phyloP scores from a whole-genome alignment of 192 early-diverging fungal genomes.

The Geosiphon pyriformis region DNA sequence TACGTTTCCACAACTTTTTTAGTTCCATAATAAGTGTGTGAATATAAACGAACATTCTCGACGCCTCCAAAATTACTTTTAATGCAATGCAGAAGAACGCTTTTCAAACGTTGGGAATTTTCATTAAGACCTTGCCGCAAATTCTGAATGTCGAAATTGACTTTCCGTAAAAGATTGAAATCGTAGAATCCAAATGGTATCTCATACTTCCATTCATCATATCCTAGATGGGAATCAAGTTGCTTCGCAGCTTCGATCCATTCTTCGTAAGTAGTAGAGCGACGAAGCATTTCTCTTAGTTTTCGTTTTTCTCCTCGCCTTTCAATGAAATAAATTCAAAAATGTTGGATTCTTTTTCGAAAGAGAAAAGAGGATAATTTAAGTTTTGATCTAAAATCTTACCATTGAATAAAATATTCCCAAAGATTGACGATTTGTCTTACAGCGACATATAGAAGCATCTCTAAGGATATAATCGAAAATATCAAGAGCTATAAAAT shows the following conservation, averaged over 20 bases:
- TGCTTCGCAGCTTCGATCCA: slow-evolving; percentile 55
- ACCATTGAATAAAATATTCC: slow-evolving; percentile 60
- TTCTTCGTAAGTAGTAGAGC: slow-evolving; percentile 53
- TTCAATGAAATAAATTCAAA: neutral
- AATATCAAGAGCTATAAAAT: slow-evolving; percentile 44
- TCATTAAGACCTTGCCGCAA: slow-evolving; percentile 29
- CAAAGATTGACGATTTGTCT: slow-evolving; percentile 58
- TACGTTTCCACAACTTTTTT: slow-evolving; percentile 65
- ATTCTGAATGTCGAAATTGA: slow-evolving; percentile 39
- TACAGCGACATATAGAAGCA: slow-evolving; percentile 51
- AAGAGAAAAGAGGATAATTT: neutral
- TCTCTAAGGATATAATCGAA: slow-evolving; percentile 54
- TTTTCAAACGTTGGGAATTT: slow-evolving; percentile 40
- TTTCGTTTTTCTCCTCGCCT: slow-evolving; percentile 51
- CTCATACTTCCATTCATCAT: slow-evolving; percentile 65
- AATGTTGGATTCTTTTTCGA: neutral
- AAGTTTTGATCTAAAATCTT: slow-evolving; percentile 12
- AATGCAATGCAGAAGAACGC: slow-evolving; percentile 51
- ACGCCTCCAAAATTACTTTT: slow-evolving; percentile 75
- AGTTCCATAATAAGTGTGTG: slow-evolving; percentile 68
- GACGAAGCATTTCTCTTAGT: slow-evolving; percentile 46
- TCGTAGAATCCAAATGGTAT: slow-evolving; percentile 59
- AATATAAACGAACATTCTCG: slow-evolving; percentile 69
- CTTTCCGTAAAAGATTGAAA: slow-evolving; percentile 56
- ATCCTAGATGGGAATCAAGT: slow-evolving; percentile 59